Evolutionary conservation across 2,329 filamentous ascomycete genomes (phyloP), one percentile per base, ranked within the genome.

Genomic region (Sarocladiaceae sp.): DNA sequence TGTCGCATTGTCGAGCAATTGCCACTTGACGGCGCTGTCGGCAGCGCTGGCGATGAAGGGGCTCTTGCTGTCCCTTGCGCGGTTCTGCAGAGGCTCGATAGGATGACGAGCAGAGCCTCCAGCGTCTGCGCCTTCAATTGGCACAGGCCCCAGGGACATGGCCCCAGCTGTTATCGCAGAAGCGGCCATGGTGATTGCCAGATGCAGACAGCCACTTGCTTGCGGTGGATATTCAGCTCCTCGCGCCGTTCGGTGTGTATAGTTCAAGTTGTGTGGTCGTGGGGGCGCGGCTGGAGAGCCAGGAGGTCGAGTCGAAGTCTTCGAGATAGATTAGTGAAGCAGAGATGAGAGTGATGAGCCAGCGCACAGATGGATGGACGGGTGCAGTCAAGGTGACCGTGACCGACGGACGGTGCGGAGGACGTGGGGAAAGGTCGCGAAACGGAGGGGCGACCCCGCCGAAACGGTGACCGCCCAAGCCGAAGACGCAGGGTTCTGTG

Each of bases 1-100:
- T 13, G 88, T 80, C 56, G 89, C 82, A 18, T 83, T 74, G 53
- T 84, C 84, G 73, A 95, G 87, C 48, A 88, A 72, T 71, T 98
- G 93, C 93, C 93, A 98, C 55, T 83, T 82, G 29, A 97, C 90
- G 2, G 83, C 81, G 61, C 94, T 95, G 54, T 84, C 72, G 61
- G 82, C 79, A 60, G 94, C 88, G 40, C 76, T 80, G 46, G 82
- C 80, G 33, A 91, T 78, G 51, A 74, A 80, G 0, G 74, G 72
- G 50, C 73, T 80, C 48, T 58, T 58, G 53, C 65, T 67, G 34
- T 56, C 50, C 11, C 51, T 55, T 26, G 63, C 63, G 27, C 61
- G 59, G 50, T 69, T 70, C 40, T 51, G 56, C 41, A 68, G 47
- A 24, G 56, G 56, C 37, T 50, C 50, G 9, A 50, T 51, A 10